A percentile compares a stretch with the other conserved stretches of the same genome.
These are phyloP conservation scores for Cutaneotrichosporon daszewskae DNA, from an alignment of 1,284 basidiomycete genomes.

Conservation along the genomic window DNA sequence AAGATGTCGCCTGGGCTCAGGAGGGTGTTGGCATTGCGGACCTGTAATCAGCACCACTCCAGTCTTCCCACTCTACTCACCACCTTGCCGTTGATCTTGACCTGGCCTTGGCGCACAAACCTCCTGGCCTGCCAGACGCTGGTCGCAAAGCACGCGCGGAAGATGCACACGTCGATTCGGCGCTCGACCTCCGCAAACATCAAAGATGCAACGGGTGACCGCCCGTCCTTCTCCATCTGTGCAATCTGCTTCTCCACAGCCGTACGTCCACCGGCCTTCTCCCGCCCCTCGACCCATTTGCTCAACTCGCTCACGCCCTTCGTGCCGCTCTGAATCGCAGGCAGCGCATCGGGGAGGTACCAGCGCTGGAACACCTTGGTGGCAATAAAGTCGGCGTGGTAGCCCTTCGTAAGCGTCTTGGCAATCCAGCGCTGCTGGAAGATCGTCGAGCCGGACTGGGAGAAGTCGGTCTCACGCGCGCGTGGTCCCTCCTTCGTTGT, in stretches of 20 bases:
- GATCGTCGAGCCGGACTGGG: constrained; percentile 59
- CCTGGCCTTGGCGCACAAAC: constrained; percentile 79
- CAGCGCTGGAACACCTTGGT: constrained; percentile 92
- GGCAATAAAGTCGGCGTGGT: constrained; percentile 93
- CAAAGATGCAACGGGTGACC: constrained; percentile 75
- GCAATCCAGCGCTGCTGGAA: constrained; percentile 91
- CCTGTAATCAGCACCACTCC: constrained; percentile 55
- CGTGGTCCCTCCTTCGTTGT: constrained; percentile 52
- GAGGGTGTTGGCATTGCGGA: constrained; percentile 78
- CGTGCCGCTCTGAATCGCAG: constrained; percentile 58
- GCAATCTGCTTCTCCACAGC: constrained; percentile 50
- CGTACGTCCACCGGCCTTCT: constrained; percentile 35
- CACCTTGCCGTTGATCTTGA: constrained; percentile 82
- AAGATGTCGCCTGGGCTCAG: constrained; percentile 93
- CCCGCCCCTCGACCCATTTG: constrained; percentile 54
- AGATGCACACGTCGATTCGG: constrained; percentile 84
- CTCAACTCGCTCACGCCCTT: constrained; percentile 49
- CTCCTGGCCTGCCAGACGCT: constrained; percentile 85
- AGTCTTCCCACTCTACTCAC: no score
- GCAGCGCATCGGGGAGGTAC: constrained; percentile 83
- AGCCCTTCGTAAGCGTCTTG: constrained; percentile 84
- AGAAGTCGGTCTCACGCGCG: constrained; percentile 56
- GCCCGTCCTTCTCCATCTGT: constrained; percentile 55
- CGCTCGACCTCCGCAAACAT: constrained; percentile 93
- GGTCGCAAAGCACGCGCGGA: constrained; percentile 83